These are phyloP conservation scores for Coniella vitis DNA, from an alignment of 2,329 filamentous ascomycete species.

Conservation along the genomic window DNA sequence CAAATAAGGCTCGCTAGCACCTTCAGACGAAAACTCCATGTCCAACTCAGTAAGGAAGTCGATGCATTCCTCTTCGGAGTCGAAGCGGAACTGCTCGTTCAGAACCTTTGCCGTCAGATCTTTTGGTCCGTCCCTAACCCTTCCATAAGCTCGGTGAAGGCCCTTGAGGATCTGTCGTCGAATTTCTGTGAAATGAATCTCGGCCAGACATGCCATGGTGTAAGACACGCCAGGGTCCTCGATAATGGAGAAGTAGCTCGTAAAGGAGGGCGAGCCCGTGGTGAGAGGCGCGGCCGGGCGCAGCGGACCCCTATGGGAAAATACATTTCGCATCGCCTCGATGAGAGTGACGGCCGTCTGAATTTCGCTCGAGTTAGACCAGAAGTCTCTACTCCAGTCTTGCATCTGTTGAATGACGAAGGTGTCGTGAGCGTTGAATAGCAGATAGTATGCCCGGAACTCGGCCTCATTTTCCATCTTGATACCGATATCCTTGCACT, in stretches of 20 bases:
- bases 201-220: slow-evolving; percentile 63
- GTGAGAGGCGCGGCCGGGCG: slow-evolving; percentile 42
- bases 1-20: slow-evolving; percentile 31
- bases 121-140: slow-evolving; percentile 50
- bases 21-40: slow-evolving; percentile 41
- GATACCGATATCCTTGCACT: slow-evolving; percentile 53
- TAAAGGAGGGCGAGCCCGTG: slow-evolving; percentile 41
- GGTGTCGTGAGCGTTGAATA: slow-evolving; percentile 55
- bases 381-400: slow-evolving; percentile 50
- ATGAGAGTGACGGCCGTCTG: slow-evolving; percentile 55
- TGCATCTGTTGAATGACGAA: slow-evolving; percentile 48
- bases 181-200: slow-evolving; percentile 58
- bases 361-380: slow-evolving; percentile 49
- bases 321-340: slow-evolving; percentile 52
- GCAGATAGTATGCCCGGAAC: slow-evolving; percentile 58
- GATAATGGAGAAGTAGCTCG: slow-evolving; percentile 54
- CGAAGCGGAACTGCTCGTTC: slow-evolving; percentile 57
- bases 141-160: slow-evolving; percentile 47
- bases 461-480: slow-evolving; percentile 57
- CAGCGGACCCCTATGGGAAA: slow-evolving; percentile 50
- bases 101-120: slow-evolving; percentile 52
- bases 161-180: slow-evolving; percentile 52
- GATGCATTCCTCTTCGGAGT: slow-evolving; percentile 59
- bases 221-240: slow-evolving; percentile 53
- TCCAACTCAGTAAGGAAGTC: slow-evolving; percentile 55